Conservation (phyloP, 495 filamentous ascomycete species). For the Immersiella caudata region DNA sequence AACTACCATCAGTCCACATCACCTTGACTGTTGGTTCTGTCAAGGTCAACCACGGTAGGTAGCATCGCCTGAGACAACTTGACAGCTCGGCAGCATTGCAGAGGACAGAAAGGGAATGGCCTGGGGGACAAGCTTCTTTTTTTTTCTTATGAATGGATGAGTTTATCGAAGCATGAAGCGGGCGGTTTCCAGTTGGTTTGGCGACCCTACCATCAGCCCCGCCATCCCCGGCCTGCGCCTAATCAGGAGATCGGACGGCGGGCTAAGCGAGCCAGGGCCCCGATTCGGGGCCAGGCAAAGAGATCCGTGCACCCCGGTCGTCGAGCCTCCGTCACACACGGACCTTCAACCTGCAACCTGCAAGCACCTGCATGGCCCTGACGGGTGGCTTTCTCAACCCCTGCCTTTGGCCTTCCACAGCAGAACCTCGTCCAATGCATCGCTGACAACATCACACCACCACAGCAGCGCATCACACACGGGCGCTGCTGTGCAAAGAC, state of each 20-base stretch:
- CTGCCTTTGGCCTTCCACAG: background rate
- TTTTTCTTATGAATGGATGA: constrained; percentile 7
- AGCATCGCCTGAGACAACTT: background rate
- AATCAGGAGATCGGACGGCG: constrained; percentile 21
- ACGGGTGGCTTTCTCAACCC: background rate
- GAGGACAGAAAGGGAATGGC: background rate
- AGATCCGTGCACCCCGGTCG: constrained; percentile 18
- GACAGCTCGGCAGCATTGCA: background rate
- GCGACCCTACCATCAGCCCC: background rate
- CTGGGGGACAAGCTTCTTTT: background rate
- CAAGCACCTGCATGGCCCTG: constrained; percentile 16
- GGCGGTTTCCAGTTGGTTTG: constrained; percentile 25
- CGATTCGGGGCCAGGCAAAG: background rate
- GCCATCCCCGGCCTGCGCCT: constrained; percentile 6
- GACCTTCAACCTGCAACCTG: constrained; percentile 10
- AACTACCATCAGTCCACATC: no score
- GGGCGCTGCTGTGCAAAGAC: background rate
- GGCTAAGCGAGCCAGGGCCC: constrained; percentile 14
- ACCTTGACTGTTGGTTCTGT: background rate
- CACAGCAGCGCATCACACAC: background rate
- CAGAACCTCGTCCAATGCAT: background rate
- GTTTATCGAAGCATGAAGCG: constrained; percentile 13
- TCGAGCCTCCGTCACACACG: constrained; percentile 16
- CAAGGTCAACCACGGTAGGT: background rate
- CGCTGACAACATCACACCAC: background rate